These are phyloP conservation scores for Hypericum androsaemum DNA, from an alignment of 345 rosid genomes.

Conservation along the genomic window DNA sequence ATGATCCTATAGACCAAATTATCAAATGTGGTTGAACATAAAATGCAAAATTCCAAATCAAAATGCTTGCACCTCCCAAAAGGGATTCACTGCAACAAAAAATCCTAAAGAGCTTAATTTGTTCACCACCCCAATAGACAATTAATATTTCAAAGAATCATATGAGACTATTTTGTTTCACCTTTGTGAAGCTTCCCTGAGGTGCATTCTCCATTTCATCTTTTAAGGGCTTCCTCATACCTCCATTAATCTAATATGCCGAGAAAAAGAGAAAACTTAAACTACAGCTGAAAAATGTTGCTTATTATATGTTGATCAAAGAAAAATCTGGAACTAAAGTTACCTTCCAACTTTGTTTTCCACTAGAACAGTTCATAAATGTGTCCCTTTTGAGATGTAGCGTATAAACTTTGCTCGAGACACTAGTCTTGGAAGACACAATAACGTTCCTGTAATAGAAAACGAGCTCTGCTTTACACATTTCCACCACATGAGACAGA, in stretches of 20 bases:
- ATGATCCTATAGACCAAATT: no score
- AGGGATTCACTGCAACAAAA: no score
- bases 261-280: neutral
- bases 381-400: conserved; percentile 46
- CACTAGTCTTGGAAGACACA: conserved; percentile 59
- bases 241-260: conserved; percentile 39
- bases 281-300: conserved; percentile 6
- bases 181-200: conserved; percentile 64
- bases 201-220: conserved; percentile 40
- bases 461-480: neutral
- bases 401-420: conserved; percentile 41
- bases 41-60: no score
- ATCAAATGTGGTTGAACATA: no score
- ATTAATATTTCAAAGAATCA: no score
- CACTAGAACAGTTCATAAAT: conserved; percentile 24
- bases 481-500: neutral
- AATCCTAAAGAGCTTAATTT: no score
- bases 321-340: neutral
- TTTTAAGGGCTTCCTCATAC: conserved; percentile 46
- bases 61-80: no score
- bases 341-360: conserved; percentile 49
- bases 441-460: conserved; percentile 31
- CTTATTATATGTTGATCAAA: neutral
- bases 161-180: conserved; percentile 3
- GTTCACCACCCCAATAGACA: no score